Percentiles rank a stretch among this genome's conserved stretches.
These are phyloP conservation scores for Obba rivulosa DNA, from an alignment of 768 basidiomycete genomes.

Conservation along the genomic window DNA sequence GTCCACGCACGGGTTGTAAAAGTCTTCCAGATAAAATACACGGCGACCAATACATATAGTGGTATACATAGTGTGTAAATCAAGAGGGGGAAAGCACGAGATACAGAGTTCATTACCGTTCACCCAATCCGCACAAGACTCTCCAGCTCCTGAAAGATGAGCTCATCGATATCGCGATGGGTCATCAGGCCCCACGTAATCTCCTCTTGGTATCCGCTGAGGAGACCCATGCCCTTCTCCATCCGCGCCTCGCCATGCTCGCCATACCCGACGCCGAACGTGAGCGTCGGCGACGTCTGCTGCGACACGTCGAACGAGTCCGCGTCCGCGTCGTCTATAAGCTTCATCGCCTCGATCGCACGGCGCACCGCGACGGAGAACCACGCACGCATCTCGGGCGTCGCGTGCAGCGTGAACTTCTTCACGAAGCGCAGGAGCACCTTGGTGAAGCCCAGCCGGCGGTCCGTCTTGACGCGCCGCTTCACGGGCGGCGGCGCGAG, in stretches of 20 bases:
- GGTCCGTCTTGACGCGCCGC: conserved; percentile 58
- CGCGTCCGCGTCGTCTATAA: conserved; percentile 62
- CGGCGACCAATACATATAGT: neutral
- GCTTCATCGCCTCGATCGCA: conserved; percentile 71
- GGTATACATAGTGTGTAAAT: conserved; percentile 4
- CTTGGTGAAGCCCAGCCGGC: conserved; percentile 59
- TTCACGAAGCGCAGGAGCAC: conserved; percentile 71
- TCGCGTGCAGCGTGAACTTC: conserved; percentile 48
- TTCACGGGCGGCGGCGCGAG: conserved; percentile 75
- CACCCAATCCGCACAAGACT: conserved; percentile 69
- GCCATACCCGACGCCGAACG: conserved; percentile 84
- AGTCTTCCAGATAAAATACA: neutral
- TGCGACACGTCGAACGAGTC: conserved; percentile 71
- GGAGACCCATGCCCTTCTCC: conserved; percentile 71
- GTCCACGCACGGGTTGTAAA: no score
- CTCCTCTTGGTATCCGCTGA: conserved; percentile 65
- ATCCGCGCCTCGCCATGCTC: conserved; percentile 60
- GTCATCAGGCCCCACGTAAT: conserved; percentile 67
- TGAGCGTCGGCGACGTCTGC: conserved; percentile 50
- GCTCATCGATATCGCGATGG: conserved; percentile 65
- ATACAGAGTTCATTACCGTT: neutral
- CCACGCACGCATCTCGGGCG: conserved; percentile 45
- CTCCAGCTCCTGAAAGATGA: conserved; percentile 75
- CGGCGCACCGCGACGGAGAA: conserved; percentile 57
- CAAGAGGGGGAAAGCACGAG: neutral